These are phyloP conservation scores for Hypoxylon sp. DNA, from an alignment of 2,329 filamentous ascomycete genomes.

Conservation along the genomic window DNA sequence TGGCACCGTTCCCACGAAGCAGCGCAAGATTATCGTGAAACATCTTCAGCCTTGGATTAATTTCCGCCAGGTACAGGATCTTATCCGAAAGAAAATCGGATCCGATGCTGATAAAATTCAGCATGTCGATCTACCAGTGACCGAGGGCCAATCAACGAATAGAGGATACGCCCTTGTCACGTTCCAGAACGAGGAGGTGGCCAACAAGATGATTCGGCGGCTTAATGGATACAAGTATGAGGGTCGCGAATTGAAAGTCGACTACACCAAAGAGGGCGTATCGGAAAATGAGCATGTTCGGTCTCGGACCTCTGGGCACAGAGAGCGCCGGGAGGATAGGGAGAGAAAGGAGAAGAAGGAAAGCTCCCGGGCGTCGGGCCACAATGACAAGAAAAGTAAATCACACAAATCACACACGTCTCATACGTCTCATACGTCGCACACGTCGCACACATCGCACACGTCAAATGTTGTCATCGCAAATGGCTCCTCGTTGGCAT, in stretches of 20 bases:
- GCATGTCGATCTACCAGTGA: conserved; percentile 47
- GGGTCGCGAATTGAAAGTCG: conserved; percentile 44
- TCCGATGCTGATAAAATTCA: conserved; percentile 45
- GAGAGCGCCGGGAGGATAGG: conserved; percentile 38
- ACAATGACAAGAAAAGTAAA: conserved; percentile 43
- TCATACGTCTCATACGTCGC: conserved; percentile 41
- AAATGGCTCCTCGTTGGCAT: conserved; percentile 43
- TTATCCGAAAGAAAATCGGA: conserved; percentile 47
- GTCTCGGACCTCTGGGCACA: conserved; percentile 33
- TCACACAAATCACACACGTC: conserved; percentile 42
- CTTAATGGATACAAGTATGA: conserved; percentile 48
- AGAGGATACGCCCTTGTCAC: conserved; percentile 49
- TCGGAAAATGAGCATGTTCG: conserved; percentile 43
- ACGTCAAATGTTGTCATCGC: conserved; percentile 47
- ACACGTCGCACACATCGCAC: conserved; percentile 42
- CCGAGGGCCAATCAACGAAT: conserved; percentile 41
- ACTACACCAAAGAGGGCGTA: conserved; percentile 49
- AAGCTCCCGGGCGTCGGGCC: conserved; percentile 27
- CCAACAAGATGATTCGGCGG: conserved; percentile 45
- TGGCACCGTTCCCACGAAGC: conserved; percentile 42
- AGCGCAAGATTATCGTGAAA: conserved; percentile 51
- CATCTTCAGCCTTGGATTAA: conserved; percentile 46
- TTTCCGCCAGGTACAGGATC: conserved; percentile 46
- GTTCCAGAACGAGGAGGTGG: conserved; percentile 47
- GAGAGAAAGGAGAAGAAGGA: conserved; percentile 46